Conservation (phyloP, 148 eudicot genomes). For the Arbutus unedo region DNA sequence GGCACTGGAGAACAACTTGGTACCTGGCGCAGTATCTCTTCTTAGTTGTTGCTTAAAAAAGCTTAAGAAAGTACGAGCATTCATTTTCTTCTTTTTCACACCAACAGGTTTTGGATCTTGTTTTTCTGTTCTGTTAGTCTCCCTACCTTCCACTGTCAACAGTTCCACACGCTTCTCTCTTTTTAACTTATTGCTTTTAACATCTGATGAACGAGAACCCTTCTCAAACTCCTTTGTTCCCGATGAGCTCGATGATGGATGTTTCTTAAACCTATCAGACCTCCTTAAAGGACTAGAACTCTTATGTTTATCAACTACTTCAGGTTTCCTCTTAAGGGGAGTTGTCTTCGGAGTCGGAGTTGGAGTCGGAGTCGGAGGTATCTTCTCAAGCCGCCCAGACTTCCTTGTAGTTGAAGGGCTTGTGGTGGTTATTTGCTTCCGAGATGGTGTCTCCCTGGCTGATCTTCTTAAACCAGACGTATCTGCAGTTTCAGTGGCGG, state of each 20-base stretch:
- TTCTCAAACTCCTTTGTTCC: slow-evolving; percentile 31
- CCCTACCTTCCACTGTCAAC: slow-evolving; percentile 26
- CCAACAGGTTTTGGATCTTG: slow-evolving; percentile 22
- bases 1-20: not conserved
- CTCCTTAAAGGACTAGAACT: slow-evolving; percentile 41
- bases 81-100: slow-evolving; percentile 41
- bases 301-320: slow-evolving; percentile 16
- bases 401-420: slow-evolving; percentile 44
- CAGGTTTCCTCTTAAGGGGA: slow-evolving; percentile 27
- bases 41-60: slow-evolving; percentile 25
- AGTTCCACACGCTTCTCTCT: slow-evolving; percentile 30
- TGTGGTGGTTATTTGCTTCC: slow-evolving; percentile 24
- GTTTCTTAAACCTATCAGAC: slow-evolving; percentile 42
- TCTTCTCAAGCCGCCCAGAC: slow-evolving; percentile 46
- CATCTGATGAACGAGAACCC: slow-evolving; percentile 16
- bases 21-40: slow-evolving; percentile 19
- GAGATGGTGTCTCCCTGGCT: slow-evolving; percentile 34
- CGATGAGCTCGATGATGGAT: slow-evolving; percentile 21
- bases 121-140: slow-evolving; percentile 20
- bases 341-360: slow-evolving; percentile 17
- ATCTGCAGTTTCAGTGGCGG: slow-evolving; percentile 16
- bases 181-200: slow-evolving; percentile 19
- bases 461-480: slow-evolving; percentile 40
- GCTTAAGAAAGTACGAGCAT: slow-evolving; percentile 30
- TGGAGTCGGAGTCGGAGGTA: not conserved